Evolutionary conservation across 148 eudicot species (phyloP).

Genomic region (Spergularia bocconei): DNA sequence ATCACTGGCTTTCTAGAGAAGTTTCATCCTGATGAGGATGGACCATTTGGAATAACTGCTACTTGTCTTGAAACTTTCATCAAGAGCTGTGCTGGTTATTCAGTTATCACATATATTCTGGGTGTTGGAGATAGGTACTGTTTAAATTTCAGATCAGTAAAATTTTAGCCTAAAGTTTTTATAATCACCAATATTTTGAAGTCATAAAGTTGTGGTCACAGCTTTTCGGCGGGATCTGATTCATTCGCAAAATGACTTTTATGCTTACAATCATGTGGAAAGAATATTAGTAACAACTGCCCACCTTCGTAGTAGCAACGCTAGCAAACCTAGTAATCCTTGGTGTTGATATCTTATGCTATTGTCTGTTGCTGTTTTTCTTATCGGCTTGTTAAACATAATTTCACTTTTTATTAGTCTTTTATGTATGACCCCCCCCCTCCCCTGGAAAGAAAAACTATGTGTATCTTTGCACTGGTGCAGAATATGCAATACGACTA

Average conservation of each 20-base stretch:
- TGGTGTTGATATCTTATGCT: background rate
- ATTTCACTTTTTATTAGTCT: too few relatives aligned
- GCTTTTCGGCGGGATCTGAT: background rate
- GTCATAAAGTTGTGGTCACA: background rate
- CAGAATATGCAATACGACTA: too few relatives aligned
- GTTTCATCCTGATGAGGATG: conserved; percentile 87
- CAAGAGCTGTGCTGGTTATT: conserved; percentile 98
- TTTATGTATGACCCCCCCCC: too few relatives aligned
- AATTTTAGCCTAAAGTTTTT: background rate
- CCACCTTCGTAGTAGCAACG: background rate
- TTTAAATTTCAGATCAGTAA: background rate
- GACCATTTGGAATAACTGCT: conserved; percentile 94
- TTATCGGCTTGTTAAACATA: background rate
- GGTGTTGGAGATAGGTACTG: conserved; percentile 97
- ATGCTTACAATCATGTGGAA: background rate
- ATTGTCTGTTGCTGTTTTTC: background rate
- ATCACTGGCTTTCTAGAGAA: conserved; percentile 91
- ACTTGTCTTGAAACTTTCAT: conserved; percentile 96
- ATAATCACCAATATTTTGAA: background rate
- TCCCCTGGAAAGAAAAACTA: too few relatives aligned
- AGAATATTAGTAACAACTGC: background rate
- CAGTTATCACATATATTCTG: conserved; percentile 91
- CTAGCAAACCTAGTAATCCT: background rate
- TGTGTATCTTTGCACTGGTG: too few relatives aligned
- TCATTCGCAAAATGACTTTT: background rate